Percentiles rank a stretch among this genome's conserved stretches.
Evolutionary conservation across 176 grass and related monocot genomes (phyloP).

Genomic region (barley (Hordeum vulgare)): DNA sequence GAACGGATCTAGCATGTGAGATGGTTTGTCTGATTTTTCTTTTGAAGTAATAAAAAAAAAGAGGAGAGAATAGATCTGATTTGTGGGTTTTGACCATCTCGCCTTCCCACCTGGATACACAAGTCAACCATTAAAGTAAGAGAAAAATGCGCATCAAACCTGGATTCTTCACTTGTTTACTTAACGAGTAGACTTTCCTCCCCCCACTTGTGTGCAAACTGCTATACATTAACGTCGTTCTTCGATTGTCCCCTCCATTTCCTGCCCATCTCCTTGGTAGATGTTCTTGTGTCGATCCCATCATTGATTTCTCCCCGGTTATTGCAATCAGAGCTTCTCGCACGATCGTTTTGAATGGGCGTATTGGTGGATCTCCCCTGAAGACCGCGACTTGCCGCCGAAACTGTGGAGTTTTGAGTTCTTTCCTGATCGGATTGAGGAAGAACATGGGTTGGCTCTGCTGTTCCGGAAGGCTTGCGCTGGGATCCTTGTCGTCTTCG

Average conservation of each 20-base stretch:
- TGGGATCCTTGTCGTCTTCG: background rate
- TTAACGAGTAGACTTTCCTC: constrained; percentile 16
- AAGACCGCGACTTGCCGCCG: constrained; percentile 1
- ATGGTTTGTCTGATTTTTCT: background rate
- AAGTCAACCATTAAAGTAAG: constrained; percentile 29
- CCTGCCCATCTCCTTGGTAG: background rate
- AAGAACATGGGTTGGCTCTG: constrained; percentile 16
- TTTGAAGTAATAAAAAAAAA: background rate
- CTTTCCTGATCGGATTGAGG: constrained; percentile 12
- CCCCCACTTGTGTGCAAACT: background rate
- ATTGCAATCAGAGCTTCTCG: background rate
- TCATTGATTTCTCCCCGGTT: background rate
- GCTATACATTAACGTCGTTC: constrained; percentile 10
- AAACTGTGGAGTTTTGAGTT: background rate
- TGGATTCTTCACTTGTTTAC: constrained; percentile 14
- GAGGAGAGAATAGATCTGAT: background rate
- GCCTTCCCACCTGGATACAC: background rate
- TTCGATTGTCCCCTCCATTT: background rate
- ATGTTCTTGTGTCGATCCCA: background rate
- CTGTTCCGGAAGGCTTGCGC: background rate
- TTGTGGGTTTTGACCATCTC: background rate
- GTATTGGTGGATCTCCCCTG: background rate
- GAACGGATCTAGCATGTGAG: background rate
- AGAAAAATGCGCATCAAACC: background rate
- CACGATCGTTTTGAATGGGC: background rate